phyloP scores from a whole-genome alignment of 148 eudicot genomes.

The Diospyros kaki region DNA sequence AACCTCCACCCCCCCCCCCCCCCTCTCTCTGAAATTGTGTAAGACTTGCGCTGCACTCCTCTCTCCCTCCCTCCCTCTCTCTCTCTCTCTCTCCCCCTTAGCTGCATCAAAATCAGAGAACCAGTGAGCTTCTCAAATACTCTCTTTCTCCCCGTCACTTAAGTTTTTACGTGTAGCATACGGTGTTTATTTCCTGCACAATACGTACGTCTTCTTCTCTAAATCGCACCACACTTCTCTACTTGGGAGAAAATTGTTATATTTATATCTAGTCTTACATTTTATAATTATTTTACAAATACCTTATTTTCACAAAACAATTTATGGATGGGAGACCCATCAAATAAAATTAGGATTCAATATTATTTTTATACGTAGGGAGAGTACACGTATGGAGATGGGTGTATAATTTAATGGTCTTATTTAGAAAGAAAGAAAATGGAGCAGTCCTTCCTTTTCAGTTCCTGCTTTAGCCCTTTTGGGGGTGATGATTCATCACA shows the following conservation, averaged over 20 bases:
- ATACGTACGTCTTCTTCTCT: not conserved
- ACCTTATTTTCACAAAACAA: too few species aligned
- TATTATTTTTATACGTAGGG: too few species aligned
- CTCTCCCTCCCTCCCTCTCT: conserved; percentile 21
- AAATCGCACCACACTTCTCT: not conserved
- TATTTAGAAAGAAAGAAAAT: conserved; percentile 7
- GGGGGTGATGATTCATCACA: conserved; percentile 32
- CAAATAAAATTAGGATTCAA: too few species aligned
- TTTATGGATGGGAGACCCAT: too few species aligned
- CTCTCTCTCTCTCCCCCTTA: conserved; percentile 30
- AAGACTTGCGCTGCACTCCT: conserved; percentile 40
- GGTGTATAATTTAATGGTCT: not conserved
- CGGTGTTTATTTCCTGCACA: not conserved
- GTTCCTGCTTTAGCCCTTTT: conserved; percentile 9
- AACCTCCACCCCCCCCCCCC: conserved; percentile 1
- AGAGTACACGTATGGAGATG: not conserved
- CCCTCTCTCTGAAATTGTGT: conserved; percentile 14
- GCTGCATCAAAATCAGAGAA: conserved; percentile 72
- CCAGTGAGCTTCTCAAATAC: conserved; percentile 61
- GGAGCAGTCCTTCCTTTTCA: not conserved
- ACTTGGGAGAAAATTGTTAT: too few species aligned
- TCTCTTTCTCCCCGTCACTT: conserved; percentile 12
- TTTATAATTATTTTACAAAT: too few species aligned
- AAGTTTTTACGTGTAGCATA: conserved; percentile 1
- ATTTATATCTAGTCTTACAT: too few species aligned